Percentiles rank a stretch among this genome's conserved stretches.
Conservation (phyloP, 176 grass and related monocot genomes). For the Pontederia crassipes region DNA sequence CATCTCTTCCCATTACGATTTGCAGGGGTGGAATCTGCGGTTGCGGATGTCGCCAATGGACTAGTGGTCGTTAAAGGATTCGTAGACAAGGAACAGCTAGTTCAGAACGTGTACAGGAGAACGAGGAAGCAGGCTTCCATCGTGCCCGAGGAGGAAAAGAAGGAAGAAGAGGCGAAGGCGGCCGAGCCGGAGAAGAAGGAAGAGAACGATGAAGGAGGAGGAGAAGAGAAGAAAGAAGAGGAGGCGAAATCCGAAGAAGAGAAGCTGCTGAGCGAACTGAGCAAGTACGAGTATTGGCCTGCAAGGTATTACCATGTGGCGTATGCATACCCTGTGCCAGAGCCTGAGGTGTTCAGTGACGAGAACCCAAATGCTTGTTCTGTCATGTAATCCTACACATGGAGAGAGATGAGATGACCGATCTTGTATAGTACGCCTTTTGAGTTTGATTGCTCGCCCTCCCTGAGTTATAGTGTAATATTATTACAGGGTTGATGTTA, state of each 20-base stretch:
- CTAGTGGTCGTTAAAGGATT: conserved; percentile 47
- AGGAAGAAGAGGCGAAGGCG: conserved; percentile 14
- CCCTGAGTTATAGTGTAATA: too few species aligned
- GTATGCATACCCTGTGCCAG: conserved; percentile 17
- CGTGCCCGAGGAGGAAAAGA: conserved; percentile 29
- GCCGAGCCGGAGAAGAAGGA: conserved; percentile 23
- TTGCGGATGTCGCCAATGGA: conserved; percentile 30
- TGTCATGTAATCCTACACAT: conserved; percentile 18
- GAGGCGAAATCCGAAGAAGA: conserved; percentile 1
- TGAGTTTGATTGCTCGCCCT: too few species aligned
- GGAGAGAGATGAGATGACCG: too few species aligned
- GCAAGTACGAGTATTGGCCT: conserved; percentile 36
- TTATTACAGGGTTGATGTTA: too few species aligned
- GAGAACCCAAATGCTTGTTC: conserved; percentile 57
- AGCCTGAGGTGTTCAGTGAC: conserved; percentile 31
- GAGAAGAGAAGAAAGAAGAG: conserved; percentile 4
- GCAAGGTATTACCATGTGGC: conserved; percentile 15
- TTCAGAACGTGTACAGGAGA: conserved; percentile 34
- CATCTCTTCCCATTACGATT: not conserved
- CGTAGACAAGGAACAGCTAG: conserved; percentile 30
- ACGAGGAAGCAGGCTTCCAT: conserved; percentile 38
- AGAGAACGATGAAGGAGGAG: conserved; percentile 22
- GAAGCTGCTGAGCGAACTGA: conserved; percentile 1
- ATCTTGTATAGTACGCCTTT: too few species aligned
- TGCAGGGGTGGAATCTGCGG: conserved; percentile 45